Base-by-base conservation (phyloP, 2,329 filamentous ascomycete genomes). In the Pestalotiopsis sp. region DNA sequence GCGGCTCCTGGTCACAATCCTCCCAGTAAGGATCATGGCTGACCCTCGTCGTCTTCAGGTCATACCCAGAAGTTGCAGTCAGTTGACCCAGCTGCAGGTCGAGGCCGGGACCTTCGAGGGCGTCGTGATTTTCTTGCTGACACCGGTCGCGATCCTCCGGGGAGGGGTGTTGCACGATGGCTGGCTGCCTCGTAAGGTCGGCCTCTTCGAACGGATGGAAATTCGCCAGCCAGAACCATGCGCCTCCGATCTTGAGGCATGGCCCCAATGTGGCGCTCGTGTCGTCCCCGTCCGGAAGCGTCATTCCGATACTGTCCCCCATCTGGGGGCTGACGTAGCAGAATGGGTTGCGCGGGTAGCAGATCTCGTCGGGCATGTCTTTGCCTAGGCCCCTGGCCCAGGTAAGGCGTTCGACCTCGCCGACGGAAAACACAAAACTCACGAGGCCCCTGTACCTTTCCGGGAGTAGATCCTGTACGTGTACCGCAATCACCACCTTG, bases 21-120 rank as follows among this genome's bases (percentile, higher is more conserved):
- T 82, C 80, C 82, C 82, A 84, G 68, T 82, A 84, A 0, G 80
- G 76, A 48, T 83, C 80, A 62, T 83, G 81, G 1, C 80, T 81
- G 20, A 83, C 74, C 40, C 82, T 76, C 0, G 81, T 83, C 0
- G 82, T 84, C 64, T 79, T 78, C 11, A 83, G 72, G 57, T 81
- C 77, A 13, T 80, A 75, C 1, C 82, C 82, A 1, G 81, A 84
- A 0, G 80, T 81, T 0, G 81, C 81, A 4, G 75, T 75, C 6
- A 83, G 70, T 5, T 72, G 72, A 1, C 82, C 82, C 24, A 84
- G 67, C 0, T 68, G 68, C 65, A 80, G 81, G 44, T 72, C 69
- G 3, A 70, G 14, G 14, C 67, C 68, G 5, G 71, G 69, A 7
- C 71, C 71, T 0, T 72, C 71, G 52, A 83, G 72, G 1, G 75